A percentile compares a stretch with the other conserved stretches of the same genome.
These are phyloP conservation scores for Plasmodium falciparum DNA, from an alignment of 169 alveolate species.

Conservation along the genomic window DNA sequence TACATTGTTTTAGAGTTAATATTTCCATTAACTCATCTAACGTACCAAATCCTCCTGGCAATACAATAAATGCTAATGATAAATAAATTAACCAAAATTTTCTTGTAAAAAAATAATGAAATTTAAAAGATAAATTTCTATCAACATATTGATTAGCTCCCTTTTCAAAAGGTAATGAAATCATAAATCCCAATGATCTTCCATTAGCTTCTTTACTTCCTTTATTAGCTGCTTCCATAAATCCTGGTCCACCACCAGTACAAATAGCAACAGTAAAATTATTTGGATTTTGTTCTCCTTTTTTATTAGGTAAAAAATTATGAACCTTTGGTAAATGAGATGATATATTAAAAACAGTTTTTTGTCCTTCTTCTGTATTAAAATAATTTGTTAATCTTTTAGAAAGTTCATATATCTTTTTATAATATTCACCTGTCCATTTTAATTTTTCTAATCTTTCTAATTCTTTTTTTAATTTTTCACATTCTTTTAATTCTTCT, in stretches of 20 bases:
- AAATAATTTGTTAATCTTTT: conserved; percentile 50
- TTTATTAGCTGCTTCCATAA: conserved; percentile 86
- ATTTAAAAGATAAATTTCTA: conserved; percentile 79
- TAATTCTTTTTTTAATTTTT: conserved; percentile 19
- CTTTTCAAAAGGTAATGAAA: conserved; percentile 82
- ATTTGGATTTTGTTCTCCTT: conserved; percentile 23
- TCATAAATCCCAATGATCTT: conserved; percentile 80
- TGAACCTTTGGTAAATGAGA: conserved; percentile 63
- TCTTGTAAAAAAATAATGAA: conserved; percentile 85
- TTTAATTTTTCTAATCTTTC: conserved; percentile 58
- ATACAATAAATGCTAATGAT: conserved; percentile 65
- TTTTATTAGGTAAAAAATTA: conserved; percentile 30
- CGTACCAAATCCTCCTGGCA: conserved; percentile 87
- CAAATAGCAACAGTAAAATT: conserved; percentile 80
- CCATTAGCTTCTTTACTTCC: conserved; percentile 82
- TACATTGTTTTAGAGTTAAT: conserved; percentile 81
- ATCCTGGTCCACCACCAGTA: conserved; percentile 86
- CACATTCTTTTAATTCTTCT: conserved; percentile 24
- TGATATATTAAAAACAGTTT: conserved; percentile 61
- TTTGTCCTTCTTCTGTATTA: conserved; percentile 67
- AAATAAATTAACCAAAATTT: conserved; percentile 85
- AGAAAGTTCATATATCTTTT: conserved; percentile 51
- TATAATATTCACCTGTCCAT: conserved; percentile 26
- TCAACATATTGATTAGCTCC: conserved; percentile 80
- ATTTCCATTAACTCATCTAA: conserved; percentile 85